These are phyloP conservation scores for Amborella trichopoda DNA, from an alignment of 164 flowering plant species.

Conservation along the genomic window DNA sequence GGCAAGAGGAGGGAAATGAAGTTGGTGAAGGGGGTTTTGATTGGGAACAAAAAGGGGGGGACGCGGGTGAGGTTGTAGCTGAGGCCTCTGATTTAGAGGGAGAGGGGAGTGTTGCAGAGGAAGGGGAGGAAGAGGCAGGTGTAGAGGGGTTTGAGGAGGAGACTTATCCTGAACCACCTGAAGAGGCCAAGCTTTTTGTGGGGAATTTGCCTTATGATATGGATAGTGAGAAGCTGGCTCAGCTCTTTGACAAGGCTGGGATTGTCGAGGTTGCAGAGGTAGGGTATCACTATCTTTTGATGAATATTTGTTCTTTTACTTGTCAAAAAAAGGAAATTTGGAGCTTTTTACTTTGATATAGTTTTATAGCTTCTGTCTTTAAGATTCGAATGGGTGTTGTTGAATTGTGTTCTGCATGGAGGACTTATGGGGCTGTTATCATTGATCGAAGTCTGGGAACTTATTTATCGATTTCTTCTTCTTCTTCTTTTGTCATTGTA, in stretches of 20 bases:
- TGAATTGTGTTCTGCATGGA: too few relatives aligned
- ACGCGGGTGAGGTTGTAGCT: slow-evolving; percentile 16
- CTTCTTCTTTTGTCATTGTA: too few relatives aligned
- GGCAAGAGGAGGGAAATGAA: slow-evolving; percentile 28
- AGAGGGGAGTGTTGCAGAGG: slow-evolving; percentile 5
- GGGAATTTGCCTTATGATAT: slow-evolving; percentile 88
- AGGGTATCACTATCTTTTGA: too few relatives aligned
- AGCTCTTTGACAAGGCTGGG: slow-evolving; percentile 69
- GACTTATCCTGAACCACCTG: slow-evolving; percentile 35
- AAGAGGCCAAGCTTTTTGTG: slow-evolving; percentile 76
- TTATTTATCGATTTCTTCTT: too few relatives aligned
- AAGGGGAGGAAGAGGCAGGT: slow-evolving; percentile 6
- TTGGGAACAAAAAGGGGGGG: slow-evolving; percentile 12
- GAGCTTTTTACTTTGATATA: too few relatives aligned
- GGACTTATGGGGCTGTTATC: too few relatives aligned
- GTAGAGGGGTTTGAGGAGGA: slow-evolving; percentile 11
- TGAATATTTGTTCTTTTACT: too few relatives aligned
- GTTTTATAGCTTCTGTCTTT: too few relatives aligned
- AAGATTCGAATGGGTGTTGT: too few relatives aligned
- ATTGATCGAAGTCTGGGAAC: too few relatives aligned
- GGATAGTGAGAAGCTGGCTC: slow-evolving; percentile 60
- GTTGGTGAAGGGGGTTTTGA: slow-evolving; percentile 9
- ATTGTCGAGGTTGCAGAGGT: slow-evolving; percentile 80
- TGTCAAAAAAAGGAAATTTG: too few relatives aligned
- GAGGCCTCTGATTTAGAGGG: slow-evolving; percentile 11